Percentiles rank a stretch among this genome's conserved stretches.
Evolutionary conservation across 2,329 filamentous ascomycete genomes (phyloP).

Genomic region (Alternaria gaisen): DNA sequence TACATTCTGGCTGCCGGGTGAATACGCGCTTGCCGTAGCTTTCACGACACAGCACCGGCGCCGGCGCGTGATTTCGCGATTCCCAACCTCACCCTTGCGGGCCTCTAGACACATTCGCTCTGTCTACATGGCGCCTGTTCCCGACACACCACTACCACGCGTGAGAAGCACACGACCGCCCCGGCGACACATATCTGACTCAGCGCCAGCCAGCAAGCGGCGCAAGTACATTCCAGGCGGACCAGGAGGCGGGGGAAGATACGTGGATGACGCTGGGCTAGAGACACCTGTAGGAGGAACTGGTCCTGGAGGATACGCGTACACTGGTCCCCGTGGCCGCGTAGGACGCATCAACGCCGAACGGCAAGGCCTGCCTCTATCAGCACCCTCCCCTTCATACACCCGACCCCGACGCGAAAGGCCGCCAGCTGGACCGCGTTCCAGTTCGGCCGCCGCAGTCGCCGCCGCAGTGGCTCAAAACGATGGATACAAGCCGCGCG

Average conservation of each 20-base stretch:
- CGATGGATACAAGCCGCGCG: conserved; percentile 95
- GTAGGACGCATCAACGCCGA: conserved; percentile 61
- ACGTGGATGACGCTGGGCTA: conserved; percentile 75
- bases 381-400: conserved; percentile 59
- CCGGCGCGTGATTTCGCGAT: conserved; percentile 41
- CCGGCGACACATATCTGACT: conserved; percentile 49
- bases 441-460: conserved; percentile 86
- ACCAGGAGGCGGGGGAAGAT: conserved; percentile 84
- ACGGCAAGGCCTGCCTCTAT: conserved; percentile 50
- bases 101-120: conserved; percentile 36
- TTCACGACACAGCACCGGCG: conserved; percentile 27
- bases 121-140: conserved; percentile 47
- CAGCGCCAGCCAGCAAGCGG: conserved; percentile 56
- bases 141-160: conserved; percentile 49
- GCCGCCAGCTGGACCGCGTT: conserved; percentile 68
- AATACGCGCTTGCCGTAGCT: conserved; percentile 40
- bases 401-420: conserved; percentile 50
- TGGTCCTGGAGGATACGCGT: conserved; percentile 59
- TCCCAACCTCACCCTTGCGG: conserved; percentile 35
- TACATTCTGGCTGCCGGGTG: conserved; percentile 31
- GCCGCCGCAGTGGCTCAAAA: conserved; percentile 88
- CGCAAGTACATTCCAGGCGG: conserved; percentile 82
- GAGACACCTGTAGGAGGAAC: conserved; percentile 65
- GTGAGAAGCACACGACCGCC: conserved; percentile 46
- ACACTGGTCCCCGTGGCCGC: conserved; percentile 63